Evolutionary conservation across 2,329 filamentous ascomycete genomes (phyloP).

Genomic region (Tolypocladium tropicale): DNA sequence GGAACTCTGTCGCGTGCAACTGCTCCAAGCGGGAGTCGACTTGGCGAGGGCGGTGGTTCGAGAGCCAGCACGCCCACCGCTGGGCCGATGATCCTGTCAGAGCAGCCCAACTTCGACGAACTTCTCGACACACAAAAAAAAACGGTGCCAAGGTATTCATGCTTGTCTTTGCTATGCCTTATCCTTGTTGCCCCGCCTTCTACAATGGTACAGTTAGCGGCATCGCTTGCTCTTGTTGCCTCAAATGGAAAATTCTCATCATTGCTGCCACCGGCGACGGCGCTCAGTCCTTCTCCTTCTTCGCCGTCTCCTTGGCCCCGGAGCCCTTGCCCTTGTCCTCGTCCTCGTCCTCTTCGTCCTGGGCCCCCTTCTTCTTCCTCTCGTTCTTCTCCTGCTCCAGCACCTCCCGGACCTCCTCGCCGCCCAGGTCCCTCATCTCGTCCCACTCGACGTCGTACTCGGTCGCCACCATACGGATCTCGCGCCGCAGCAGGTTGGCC

Average conservation of each 20-base stretch:
- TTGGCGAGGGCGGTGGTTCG: not conserved
- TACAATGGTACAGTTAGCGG: not conserved
- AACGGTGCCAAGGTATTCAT: no score
- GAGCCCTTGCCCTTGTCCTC: constrained; percentile 23
- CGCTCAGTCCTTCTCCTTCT: constrained; percentile 5
- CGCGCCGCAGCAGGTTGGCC: constrained; percentile 63
- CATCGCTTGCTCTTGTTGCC: not conserved
- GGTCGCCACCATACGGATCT: constrained; percentile 70
- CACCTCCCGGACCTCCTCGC: constrained; percentile 51
- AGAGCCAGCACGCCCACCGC: no score
- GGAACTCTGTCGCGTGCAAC: not conserved
- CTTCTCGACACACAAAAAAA: no score
- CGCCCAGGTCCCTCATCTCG: constrained; percentile 61
- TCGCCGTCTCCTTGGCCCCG: constrained; percentile 17
- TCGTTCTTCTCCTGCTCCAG: constrained; percentile 41
- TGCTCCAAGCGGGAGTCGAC: not conserved
- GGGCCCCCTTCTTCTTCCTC: constrained; percentile 20
- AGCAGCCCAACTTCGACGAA: no score
- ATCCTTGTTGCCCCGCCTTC: not conserved
- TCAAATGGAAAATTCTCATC: not conserved
- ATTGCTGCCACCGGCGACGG: not conserved
- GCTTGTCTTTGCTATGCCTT: no score
- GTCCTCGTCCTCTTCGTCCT: constrained; percentile 28
- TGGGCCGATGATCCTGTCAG: no score
- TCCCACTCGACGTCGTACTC: constrained; percentile 92